phyloP scores from a whole-genome alignment of 306 rosid genomes.

The Medicago lupulina region DNA sequence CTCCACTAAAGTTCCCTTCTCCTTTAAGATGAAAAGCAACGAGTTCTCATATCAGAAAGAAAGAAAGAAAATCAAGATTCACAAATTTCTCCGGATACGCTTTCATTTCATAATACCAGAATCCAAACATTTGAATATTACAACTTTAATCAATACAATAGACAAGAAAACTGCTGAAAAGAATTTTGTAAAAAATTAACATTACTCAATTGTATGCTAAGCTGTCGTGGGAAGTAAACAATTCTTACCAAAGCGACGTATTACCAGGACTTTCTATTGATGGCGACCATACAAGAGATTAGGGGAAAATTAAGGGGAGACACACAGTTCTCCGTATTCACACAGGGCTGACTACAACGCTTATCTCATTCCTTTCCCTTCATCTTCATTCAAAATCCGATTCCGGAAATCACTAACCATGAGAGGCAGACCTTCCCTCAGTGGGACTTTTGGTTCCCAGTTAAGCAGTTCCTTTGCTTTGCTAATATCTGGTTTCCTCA shows the following conservation, averaged over 20 bases:
- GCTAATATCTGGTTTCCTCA: slow-evolving; percentile 96
- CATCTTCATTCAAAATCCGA: slow-evolving; percentile 94
- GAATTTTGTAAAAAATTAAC: slow-evolving; percentile 49
- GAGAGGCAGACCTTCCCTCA: slow-evolving; percentile 91
- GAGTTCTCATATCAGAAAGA: background rate
- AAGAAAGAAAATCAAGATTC: background rate
- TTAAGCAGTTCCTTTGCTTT: slow-evolving; percentile 90
- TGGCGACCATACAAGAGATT: slow-evolving; percentile 33
- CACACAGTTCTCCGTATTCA: slow-evolving; percentile 54
- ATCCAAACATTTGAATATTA: slow-evolving; percentile 41
- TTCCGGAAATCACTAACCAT: slow-evolving; percentile 96
- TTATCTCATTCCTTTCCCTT: slow-evolving; percentile 76
- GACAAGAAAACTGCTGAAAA: slow-evolving; percentile 37
- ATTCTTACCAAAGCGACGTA: slow-evolving; percentile 42
- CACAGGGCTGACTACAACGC: slow-evolving; percentile 30
- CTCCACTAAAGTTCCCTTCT: background rate
- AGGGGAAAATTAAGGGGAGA: slow-evolving; percentile 41
- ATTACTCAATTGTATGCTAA: slow-evolving; percentile 39
- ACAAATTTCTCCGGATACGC: background rate
- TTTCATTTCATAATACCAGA: slow-evolving; percentile 33
- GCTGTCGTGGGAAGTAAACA: slow-evolving; percentile 40
- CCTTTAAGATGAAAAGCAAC: slow-evolving; percentile 6
- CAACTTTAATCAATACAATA: slow-evolving; percentile 39
- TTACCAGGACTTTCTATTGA: slow-evolving; percentile 46
- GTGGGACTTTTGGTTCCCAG: slow-evolving; percentile 90